Percentiles rank a stretch among this genome's conserved stretches.
Evolutionary conservation across 1,284 basidiomycete species (phyloP).

Genomic region (Cryptococcus sp.): DNA sequence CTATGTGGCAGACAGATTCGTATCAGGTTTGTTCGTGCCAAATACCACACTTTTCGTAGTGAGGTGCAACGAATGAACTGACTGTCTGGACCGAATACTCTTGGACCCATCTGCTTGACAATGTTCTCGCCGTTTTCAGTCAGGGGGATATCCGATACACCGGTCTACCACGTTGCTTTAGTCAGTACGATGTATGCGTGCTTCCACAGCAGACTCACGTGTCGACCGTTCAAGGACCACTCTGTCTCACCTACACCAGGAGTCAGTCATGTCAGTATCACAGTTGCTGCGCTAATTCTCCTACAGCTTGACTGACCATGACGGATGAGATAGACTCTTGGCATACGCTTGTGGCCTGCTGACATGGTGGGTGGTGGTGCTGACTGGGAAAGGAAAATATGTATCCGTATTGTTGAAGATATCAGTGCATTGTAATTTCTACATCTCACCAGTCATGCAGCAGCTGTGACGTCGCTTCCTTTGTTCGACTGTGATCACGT

Average conservation of each 20-base stretch:
- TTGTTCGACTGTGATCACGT: too few species aligned
- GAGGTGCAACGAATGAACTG: slow-evolving; percentile 43
- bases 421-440: not conserved
- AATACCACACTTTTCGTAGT: too few species aligned
- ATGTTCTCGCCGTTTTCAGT: slow-evolving; percentile 76
- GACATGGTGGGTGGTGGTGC: slow-evolving; percentile 2
- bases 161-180: slow-evolving; percentile 64
- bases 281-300: too few species aligned
- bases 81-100: slow-evolving; percentile 76
- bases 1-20: slow-evolving; percentile 53
- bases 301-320: slow-evolving; percentile 31
- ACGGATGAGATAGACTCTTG: slow-evolving; percentile 53
- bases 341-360: slow-evolving; percentile 48
- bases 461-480: not conserved
- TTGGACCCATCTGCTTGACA: slow-evolving; percentile 64
- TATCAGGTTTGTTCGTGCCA: too few species aligned
- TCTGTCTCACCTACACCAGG: slow-evolving; percentile 75
- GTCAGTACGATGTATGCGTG: not conserved
- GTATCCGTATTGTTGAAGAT: not conserved
- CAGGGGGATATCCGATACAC: slow-evolving; percentile 80
- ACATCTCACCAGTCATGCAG: not conserved
- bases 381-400: not conserved
- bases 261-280: not conserved
- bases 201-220: slow-evolving; percentile 58
- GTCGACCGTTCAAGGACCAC: slow-evolving; percentile 86